Percentiles rank a stretch among this genome's conserved stretches.
phyloP scores from a whole-genome alignment of 306 rosid species.

The Albizia julibrissin region DNA sequence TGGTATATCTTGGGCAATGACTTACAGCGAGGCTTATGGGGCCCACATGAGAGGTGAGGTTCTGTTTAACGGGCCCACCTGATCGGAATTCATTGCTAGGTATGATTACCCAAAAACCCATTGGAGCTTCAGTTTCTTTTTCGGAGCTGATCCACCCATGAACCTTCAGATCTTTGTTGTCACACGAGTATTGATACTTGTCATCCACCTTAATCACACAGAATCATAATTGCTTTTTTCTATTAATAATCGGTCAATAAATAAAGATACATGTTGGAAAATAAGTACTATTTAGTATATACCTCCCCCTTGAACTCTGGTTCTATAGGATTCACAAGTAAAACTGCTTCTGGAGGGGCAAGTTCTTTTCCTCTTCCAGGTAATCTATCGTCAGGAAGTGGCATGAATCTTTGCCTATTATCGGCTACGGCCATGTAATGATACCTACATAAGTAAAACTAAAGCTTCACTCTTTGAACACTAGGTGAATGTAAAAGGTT shows the following conservation, averaged over 20 bases:
- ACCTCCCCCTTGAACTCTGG: conserved; percentile 76
- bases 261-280: background rate
- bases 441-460: conserved; percentile 45
- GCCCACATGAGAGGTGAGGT: conserved; percentile 85
- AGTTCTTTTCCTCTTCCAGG: conserved; percentile 53
- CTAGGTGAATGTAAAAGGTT: background rate
- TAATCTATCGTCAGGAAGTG: conserved; percentile 70
- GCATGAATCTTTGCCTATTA: conserved; percentile 74
- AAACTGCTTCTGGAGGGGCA: conserved; percentile 73
- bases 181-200: conserved; percentile 80
- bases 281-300: background rate
- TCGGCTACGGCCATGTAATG: conserved; percentile 67
- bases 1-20: background rate
- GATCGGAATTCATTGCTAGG: conserved; percentile 77
- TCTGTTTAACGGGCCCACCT: conserved; percentile 77
- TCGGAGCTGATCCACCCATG: conserved; percentile 81
- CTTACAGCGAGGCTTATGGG: conserved; percentile 77
- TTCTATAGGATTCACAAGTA: conserved; percentile 67
- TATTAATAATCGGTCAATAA: background rate
- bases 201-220: conserved; percentile 66
- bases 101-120: conserved; percentile 82
- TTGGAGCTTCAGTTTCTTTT: conserved; percentile 37
- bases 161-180: conserved; percentile 64
- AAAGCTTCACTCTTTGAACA: background rate
- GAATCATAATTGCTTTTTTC: background rate